Conservation (phyloP, 257 asterid species). For the Nicotiana sylvestris region DNA sequence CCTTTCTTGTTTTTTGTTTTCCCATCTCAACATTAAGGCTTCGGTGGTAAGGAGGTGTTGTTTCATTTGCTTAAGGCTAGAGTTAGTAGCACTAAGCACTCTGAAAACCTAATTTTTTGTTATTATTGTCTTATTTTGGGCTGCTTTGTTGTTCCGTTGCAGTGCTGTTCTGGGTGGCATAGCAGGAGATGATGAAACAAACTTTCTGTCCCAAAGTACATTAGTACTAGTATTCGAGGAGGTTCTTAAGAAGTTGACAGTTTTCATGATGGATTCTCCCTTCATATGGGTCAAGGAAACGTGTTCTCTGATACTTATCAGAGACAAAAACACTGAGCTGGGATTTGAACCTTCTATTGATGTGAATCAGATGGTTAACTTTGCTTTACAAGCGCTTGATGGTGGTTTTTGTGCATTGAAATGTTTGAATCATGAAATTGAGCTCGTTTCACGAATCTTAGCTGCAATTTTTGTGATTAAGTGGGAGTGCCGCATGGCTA, state of each 20-base stretch:
- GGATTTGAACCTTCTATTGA: constrained; percentile 36
- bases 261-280: constrained; percentile 62
- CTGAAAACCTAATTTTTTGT: neutral
- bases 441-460: constrained; percentile 57
- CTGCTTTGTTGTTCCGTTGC: constrained; percentile 28
- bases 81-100: neutral
- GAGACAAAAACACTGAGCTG: constrained; percentile 27
- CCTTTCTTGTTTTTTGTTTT: neutral
- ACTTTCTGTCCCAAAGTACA: constrained; percentile 54
- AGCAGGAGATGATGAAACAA: constrained; percentile 46
- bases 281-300: constrained; percentile 72
- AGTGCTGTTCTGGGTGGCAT: constrained; percentile 88
- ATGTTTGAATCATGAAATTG: constrained; percentile 44
- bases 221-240: constrained; percentile 49
- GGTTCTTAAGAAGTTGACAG: constrained; percentile 43
- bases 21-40: neutral
- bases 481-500: constrained; percentile 70
- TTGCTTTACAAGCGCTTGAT: constrained; percentile 68
- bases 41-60: neutral
- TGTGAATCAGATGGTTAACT: constrained; percentile 54
- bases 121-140: neutral
- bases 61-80: neutral
- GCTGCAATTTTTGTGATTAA: constrained; percentile 63
- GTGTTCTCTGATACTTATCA: constrained; percentile 40
- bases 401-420: constrained; percentile 63